A percentile compares a stretch with the other conserved stretches of the same genome.
Conservation (phyloP, 2,329 filamentous ascomycete genomes). For the Drechslera avenae region DNA sequence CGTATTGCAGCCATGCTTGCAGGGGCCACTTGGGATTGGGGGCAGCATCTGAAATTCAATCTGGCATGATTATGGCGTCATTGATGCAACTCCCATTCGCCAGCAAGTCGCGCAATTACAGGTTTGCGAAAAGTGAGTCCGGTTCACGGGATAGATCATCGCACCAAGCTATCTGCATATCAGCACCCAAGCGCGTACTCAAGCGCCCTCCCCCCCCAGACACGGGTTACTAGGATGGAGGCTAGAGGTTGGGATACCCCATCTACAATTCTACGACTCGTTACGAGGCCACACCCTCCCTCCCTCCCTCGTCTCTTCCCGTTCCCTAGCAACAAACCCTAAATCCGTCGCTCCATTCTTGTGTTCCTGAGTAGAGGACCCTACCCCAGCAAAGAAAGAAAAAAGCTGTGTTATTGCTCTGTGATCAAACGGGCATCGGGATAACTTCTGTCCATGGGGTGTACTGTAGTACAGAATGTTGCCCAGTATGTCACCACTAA, state of each 20-base stretch:
- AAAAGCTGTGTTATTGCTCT: no score
- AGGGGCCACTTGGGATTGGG: background rate
- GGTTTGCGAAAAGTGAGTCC: no score
- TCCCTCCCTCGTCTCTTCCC: conserved; percentile 10
- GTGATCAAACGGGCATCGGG: no score
- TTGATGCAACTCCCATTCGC: conserved; percentile 1
- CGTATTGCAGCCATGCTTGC: background rate
- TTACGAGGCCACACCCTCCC: conserved; percentile 12
- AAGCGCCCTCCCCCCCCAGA: background rate
- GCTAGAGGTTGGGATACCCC: conserved; percentile 3
- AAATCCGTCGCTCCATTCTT: conserved; percentile 6
- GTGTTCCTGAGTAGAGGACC: background rate
- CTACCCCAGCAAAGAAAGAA: no score
- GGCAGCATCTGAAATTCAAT: background rate
- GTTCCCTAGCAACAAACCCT: conserved; percentile 10
- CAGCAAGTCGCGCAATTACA: no score
- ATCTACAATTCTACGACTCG: conserved; percentile 9
- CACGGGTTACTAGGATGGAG: background rate
- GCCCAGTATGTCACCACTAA: no score
- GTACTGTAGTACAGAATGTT: no score
- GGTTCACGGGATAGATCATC: no score
- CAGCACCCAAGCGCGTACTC: no score
- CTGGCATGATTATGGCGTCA: conserved; percentile 10
- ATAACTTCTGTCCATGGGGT: no score
- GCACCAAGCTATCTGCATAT: background rate